Evolutionary conservation across 192 early-diverging fungal genomes (phyloP), one percentile per base, ranked within the genome.

Genomic region (Ramicandelaber brevisporus): DNA sequence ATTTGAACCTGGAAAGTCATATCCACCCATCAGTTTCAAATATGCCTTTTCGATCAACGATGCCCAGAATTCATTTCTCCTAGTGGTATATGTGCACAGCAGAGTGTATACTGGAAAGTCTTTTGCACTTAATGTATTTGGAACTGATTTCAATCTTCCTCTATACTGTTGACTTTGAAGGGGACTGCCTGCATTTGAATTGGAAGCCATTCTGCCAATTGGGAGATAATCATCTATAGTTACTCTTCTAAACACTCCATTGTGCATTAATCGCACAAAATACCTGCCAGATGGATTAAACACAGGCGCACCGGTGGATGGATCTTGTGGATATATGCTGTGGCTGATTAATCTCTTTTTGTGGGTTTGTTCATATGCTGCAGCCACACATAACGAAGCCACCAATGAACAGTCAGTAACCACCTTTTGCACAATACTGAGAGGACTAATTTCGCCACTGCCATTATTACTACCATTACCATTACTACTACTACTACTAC

Each of bases 371-470:
- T 89, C 81, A 37, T 83, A 81, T 17, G 67, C 70, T 1, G 78
- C 70, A 18, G 73, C 57, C 8, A 86, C 81, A 38, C 79, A 80
- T 17, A 93, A 41, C 16, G 81, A 84, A 3, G 87, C 81, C 3
- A 93, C 87, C 50, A 93, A 87, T 6, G 83, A 88, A 45, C 87
- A 93, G 53, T 93, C 87, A 2, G 78, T 84, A 1, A 92, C 87
- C 9, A 80, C 67, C 41, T 92, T 83, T 57, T 87, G 65, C 26
- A 71, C 53, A 21, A 76, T 73, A 31, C 57, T 67, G 1, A 44
- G 46, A 40, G 69, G 65, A 5, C 77, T 78, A 17, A 70, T 55
- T 16, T 61, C 34, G 12, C 50, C 46, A 34, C n/a, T n/a, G n/a
- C n/a, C n/a, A n/a, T n/a, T n/a, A n/a, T n/a, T n/a, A n/a, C n/a